These are phyloP conservation scores for Vigna nakashimae DNA, from an alignment of 306 rosid genomes.

Conservation along the genomic window DNA sequence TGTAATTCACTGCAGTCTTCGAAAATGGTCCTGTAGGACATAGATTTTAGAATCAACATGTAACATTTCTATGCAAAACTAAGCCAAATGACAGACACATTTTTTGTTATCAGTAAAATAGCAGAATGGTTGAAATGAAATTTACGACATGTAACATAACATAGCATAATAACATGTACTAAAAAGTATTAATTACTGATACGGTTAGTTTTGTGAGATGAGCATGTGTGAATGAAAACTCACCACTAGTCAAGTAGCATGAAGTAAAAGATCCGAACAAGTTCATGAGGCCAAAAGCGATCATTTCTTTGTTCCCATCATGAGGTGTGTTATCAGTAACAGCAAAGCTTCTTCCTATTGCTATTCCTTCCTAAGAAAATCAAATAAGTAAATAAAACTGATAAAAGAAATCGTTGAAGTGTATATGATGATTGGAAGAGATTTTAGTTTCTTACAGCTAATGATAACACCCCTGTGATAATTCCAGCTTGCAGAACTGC, in stretches of 20 bases:
- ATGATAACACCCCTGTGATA: conserved; percentile 70
- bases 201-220: too few species aligned
- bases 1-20: conserved; percentile 88
- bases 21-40: conserved; percentile 84
- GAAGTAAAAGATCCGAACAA: conserved; percentile 80
- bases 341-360: conserved; percentile 92
- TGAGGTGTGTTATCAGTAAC: conserved; percentile 67
- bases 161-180: too few species aligned
- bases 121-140: too few species aligned
- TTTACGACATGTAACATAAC: too few species aligned
- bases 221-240: background rate
- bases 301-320: conserved; percentile 95
- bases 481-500: conserved; percentile 58
- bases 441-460: conserved; percentile 65
- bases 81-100: too few species aligned
- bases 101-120: too few species aligned
- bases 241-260: conserved; percentile 94
- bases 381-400: background rate
- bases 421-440: background rate
- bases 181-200: too few species aligned
- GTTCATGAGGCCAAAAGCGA: conserved; percentile 93
- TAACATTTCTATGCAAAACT: too few species aligned
- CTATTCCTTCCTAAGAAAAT: conserved; percentile 83
- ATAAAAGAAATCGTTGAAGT: background rate
- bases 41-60: background rate